Evolutionary conservation across 208 protist genomes (phyloP).

Genomic region (Angomonas deanei): DNA sequence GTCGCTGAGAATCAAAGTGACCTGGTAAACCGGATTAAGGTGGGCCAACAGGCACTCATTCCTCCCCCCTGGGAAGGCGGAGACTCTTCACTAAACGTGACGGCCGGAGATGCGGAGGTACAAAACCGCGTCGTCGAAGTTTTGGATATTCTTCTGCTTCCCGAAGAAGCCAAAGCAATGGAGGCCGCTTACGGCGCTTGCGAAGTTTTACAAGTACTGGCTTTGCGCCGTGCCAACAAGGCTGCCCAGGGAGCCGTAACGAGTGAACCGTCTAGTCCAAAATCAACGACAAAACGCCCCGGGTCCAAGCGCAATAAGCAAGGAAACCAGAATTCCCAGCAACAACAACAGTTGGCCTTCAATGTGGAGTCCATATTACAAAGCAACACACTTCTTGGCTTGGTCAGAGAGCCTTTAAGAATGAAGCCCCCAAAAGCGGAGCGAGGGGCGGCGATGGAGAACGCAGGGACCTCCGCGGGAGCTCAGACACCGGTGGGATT

Average conservation of each 20-base stretch:
- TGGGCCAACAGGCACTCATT: background rate
- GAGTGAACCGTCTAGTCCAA: background rate
- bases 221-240: background rate
- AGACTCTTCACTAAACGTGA: background rate
- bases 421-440: background rate
- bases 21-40: background rate
- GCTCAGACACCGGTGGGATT: constrained; percentile 1
- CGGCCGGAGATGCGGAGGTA: background rate
- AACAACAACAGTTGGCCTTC: background rate
- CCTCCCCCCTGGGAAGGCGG: constrained; percentile 1
- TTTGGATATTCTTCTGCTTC: constrained; percentile 26
- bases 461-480: background rate
- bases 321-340: background rate
- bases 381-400: background rate
- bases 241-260: background rate
- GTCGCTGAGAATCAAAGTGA: background rate
- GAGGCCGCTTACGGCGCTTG: constrained; percentile 19
- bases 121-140: constrained; percentile 2
- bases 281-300: background rate
- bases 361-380: background rate
- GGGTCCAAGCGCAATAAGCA: background rate
- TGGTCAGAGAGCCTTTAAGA: background rate
- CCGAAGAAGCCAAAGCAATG: constrained; percentile 28
- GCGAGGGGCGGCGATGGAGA: background rate
- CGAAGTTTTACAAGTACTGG: constrained; percentile 11